These are phyloP conservation scores for Botryotinia narcissicola DNA, from an alignment of 2,329 filamentous ascomycete genomes.

Conservation along the genomic window DNA sequence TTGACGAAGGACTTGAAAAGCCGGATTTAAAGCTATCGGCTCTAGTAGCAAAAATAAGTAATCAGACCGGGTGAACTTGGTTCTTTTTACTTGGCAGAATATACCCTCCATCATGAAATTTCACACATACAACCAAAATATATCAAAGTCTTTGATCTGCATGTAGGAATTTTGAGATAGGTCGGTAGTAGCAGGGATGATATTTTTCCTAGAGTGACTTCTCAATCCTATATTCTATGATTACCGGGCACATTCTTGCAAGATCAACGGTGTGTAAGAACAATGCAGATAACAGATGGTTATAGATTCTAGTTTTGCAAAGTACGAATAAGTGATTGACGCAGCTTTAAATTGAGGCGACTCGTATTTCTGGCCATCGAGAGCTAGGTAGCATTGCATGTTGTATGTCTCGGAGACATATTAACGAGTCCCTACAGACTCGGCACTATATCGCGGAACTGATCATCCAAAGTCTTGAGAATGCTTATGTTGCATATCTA, in stretches of 20 bases:
- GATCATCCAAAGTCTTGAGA: too few relatives aligned
- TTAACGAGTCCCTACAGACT: too few relatives aligned
- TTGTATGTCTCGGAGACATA: too few relatives aligned
- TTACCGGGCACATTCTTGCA: neutral
- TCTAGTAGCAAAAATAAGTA: neutral
- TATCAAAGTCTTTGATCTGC: neutral
- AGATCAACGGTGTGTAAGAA: neutral
- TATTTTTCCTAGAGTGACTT: neutral
- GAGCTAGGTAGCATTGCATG: too few relatives aligned
- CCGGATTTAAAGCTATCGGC: fast-evolving
- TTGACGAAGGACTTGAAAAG: neutral
- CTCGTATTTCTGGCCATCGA: too few relatives aligned
- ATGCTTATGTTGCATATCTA: too few relatives aligned
- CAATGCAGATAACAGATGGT: neutral
- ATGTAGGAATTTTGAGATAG: neutral
- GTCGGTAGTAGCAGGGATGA: neutral
- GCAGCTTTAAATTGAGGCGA: too few relatives aligned
- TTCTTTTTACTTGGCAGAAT: neutral
- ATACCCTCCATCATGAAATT: fast-evolving
- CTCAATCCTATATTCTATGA: neutral
- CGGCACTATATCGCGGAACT: too few relatives aligned
- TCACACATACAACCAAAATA: fast-evolving
- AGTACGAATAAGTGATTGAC: neutral
- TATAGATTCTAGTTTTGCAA: neutral
- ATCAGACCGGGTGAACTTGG: neutral